Evolutionary conservation across 345 rosid genomes (phyloP).

Genomic region (Excoecaria cochinchinensis): DNA sequence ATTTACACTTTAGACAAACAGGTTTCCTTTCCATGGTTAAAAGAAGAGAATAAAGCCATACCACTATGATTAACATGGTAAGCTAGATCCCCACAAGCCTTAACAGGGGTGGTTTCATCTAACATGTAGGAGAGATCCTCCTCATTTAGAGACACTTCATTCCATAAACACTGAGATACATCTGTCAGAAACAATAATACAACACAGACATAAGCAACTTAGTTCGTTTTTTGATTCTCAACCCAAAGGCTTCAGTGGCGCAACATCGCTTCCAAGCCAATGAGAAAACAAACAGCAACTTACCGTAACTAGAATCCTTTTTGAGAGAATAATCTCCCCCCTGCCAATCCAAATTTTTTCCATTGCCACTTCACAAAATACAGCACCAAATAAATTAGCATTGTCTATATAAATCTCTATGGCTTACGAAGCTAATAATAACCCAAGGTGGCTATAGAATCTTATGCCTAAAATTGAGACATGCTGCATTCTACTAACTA

Average conservation of each 20-base stretch:
- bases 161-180: conserved; percentile 36
- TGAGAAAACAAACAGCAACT: conserved; percentile 4
- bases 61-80: conserved; percentile 48
- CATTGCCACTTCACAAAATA: conserved; percentile 26
- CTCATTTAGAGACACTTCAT: conserved; percentile 60
- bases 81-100: conserved; percentile 75
- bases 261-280: conserved; percentile 3
- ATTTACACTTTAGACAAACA: neutral
- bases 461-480: conserved; percentile 1
- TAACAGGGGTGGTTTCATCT: conserved; percentile 79
- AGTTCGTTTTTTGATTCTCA: neutral
- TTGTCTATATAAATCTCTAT: neutral
- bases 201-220: neutral
- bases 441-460: neutral
- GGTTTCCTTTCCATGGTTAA: neutral
- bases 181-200: conserved; percentile 24
- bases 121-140: conserved; percentile 85
- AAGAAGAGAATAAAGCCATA: conserved; percentile 20
- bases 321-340: conserved; percentile 29
- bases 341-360: conserved; percentile 44
- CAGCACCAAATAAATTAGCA: conserved; percentile 3
- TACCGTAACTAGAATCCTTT: conserved; percentile 42
- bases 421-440: neutral
- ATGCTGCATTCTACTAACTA: conserved; percentile 2
- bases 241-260: neutral